Evolutionary conservation across 768 basidiomycete genomes (phyloP).

Genomic region (Leccinum uliginosum): DNA sequence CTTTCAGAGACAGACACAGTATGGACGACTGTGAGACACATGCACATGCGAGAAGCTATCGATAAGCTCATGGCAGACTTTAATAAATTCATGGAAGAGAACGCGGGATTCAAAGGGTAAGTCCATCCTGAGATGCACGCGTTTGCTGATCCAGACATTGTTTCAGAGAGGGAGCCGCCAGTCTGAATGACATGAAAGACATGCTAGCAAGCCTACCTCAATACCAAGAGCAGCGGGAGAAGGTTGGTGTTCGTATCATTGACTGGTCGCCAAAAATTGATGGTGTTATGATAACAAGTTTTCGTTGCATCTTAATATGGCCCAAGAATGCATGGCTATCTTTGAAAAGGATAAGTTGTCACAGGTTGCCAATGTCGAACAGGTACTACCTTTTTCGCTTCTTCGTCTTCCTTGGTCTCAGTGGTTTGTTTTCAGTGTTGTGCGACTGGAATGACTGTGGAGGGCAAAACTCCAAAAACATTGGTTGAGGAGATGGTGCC

Average conservation of each 20-base stretch:
- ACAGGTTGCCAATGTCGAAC: constrained; percentile 83
- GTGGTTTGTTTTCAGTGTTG: constrained; percentile 59
- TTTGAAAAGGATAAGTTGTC: constrained; percentile 88
- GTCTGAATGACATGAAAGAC: constrained; percentile 97
- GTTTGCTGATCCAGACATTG: constrained; percentile 1
- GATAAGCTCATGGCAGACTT: constrained; percentile 97
- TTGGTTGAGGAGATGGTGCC: constrained; percentile 99
- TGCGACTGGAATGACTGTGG: constrained; percentile 85
- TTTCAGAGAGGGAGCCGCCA: constrained; percentile 72
- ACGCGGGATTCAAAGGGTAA: constrained; percentile 91
- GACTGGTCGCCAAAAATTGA: background rate
- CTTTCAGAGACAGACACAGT: constrained; percentile 86
- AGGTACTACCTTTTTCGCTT: constrained; percentile 42
- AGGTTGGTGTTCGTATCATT: constrained; percentile 43
- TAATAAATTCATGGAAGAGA: constrained; percentile 89
- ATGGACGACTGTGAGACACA: constrained; percentile 90
- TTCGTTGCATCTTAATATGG: constrained; percentile 95
- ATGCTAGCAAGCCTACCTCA: constrained; percentile 95
- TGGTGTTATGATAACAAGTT: constrained; percentile 61
- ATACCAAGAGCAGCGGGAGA: constrained; percentile 93
- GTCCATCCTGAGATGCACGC: constrained; percentile 18
- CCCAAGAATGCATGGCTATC: constrained; percentile 92
- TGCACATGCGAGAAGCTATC: constrained; percentile 99
- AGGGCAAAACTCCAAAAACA: constrained; percentile 92
- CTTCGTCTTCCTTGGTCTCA: background rate